These are phyloP conservation scores for Ambrosia trifida DNA, from an alignment of 129 eudicot genomes.

Conservation along the genomic window DNA sequence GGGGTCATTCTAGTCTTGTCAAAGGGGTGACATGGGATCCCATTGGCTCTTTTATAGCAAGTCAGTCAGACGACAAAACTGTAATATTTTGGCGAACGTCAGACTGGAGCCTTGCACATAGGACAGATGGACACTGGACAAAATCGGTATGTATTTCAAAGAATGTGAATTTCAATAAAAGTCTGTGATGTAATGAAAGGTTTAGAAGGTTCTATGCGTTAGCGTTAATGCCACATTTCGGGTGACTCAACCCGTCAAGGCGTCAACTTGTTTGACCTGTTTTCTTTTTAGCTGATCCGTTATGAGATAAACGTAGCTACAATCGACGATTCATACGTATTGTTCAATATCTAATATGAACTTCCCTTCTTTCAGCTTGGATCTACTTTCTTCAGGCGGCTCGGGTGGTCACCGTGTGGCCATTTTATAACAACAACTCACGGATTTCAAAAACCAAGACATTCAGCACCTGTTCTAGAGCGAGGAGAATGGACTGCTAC, in stretches of 20 bases:
- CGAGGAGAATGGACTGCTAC: conserved; percentile 99
- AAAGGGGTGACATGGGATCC: conserved; percentile 99
- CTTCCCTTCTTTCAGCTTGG: conserved; percentile 92
- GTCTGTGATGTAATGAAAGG: background rate
- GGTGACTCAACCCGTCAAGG: background rate
- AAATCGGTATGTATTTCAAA: conserved; percentile 66
- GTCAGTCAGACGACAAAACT: conserved; percentile 98
- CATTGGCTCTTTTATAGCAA: conserved; percentile 93
- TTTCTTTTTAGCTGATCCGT: background rate
- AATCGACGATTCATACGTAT: too few species aligned
- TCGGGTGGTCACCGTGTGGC: conserved; percentile 99
- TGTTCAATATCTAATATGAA: too few species aligned
- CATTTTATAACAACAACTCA: conserved; percentile 96
- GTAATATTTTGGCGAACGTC: conserved; percentile 97
- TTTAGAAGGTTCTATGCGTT: background rate
- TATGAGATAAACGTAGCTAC: too few species aligned
- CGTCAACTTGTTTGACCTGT: background rate
- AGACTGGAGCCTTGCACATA: conserved; percentile 97
- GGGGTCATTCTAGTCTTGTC: conserved; percentile 97
- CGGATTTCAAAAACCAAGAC: conserved; percentile 98
- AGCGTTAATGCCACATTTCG: background rate
- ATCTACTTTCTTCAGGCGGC: conserved; percentile 97
- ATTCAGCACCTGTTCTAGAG: conserved; percentile 98
- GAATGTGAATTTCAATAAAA: background rate
- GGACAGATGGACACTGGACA: conserved; percentile 97